Percentiles rank a stretch among this genome's conserved stretches.
These are phyloP conservation scores for Coemansia sp. DNA, from an alignment of 192 early-diverging fungal genomes.

Conservation along the genomic window DNA sequence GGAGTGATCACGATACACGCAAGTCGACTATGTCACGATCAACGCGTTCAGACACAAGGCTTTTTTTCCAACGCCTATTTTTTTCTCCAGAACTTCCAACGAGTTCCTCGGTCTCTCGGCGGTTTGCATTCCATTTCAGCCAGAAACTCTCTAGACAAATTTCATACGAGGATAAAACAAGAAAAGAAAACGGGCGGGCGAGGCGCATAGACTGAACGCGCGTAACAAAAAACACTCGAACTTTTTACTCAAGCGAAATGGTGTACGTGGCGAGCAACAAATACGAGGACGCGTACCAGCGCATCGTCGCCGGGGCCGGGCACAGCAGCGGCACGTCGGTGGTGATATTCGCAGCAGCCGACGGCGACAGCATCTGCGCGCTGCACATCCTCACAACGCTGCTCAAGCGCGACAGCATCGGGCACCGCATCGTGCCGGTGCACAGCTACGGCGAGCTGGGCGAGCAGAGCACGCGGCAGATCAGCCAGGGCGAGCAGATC, in stretches of 20 bases:
- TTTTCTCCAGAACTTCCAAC: no score
- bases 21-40: no score
- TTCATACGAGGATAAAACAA: background rate
- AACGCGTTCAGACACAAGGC: slow-evolving; percentile 4
- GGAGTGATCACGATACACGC: no score
- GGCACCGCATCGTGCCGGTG: slow-evolving; percentile 80
- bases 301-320: slow-evolving; percentile 42
- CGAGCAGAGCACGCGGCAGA: slow-evolving; percentile 52
- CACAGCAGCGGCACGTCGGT: slow-evolving; percentile 42
- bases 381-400: slow-evolving; percentile 73
- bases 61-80: background rate
- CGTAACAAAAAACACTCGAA: no score
- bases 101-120: background rate
- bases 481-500: slow-evolving; percentile 58
- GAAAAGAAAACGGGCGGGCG: background rate
- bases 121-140: slow-evolving; percentile 1
- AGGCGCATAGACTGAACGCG: background rate
- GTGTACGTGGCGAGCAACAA: slow-evolving; percentile 51
- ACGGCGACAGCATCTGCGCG: slow-evolving; percentile 82
- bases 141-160: background rate
- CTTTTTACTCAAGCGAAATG: no score
- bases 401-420: slow-evolving; percentile 76
- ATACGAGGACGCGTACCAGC: slow-evolving; percentile 59
- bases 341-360: slow-evolving; percentile 71
- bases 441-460: slow-evolving; percentile 62